Percentiles rank a stretch among this genome's conserved stretches.
Evolutionary conservation across 805 yeast species (phyloP).

Genomic region (Yamadazyma sp.): DNA sequence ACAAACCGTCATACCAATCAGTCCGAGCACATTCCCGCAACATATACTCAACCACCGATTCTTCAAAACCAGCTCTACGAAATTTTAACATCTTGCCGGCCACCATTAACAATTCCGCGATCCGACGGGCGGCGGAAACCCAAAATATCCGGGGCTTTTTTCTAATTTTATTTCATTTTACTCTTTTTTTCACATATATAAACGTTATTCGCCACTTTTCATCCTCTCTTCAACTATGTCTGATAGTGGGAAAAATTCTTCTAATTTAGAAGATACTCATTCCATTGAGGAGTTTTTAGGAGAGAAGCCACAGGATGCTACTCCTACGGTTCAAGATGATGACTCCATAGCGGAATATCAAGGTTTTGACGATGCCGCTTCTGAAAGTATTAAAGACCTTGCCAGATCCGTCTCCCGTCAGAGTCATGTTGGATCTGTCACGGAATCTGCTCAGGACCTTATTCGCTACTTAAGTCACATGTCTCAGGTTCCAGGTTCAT

Average conservation of each 20-base stretch:
- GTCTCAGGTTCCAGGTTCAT: conserved; percentile 47
- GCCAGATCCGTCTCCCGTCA: conserved; percentile 19
- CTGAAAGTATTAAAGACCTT: conserved; percentile 18
- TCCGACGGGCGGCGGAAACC: neutral
- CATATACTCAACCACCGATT: too few relatives aligned
- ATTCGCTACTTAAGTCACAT: conserved; percentile 39
- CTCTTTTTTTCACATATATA: conserved; percentile 1
- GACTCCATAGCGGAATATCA: conserved; percentile 23
- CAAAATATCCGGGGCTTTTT: neutral
- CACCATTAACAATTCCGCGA: neutral
- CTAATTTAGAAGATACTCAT: conserved; percentile 11
- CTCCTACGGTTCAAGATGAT: neutral
- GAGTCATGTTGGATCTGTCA: conserved; percentile 12
- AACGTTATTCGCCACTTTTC: neutral
- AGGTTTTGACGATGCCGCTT: conserved; percentile 17
- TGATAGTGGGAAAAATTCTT: conserved; percentile 7
- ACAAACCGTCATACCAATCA: too few relatives aligned
- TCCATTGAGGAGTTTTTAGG: conserved; percentile 12
- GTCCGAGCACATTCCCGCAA: too few relatives aligned
- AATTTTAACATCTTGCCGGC: too few relatives aligned
- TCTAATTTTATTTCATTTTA: neutral
- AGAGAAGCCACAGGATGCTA: neutral
- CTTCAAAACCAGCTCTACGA: too few relatives aligned
- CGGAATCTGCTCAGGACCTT: conserved; percentile 24
- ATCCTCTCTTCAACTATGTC: conserved; percentile 2